phyloP scores from a whole-genome alignment of 768 basidiomycete species.

The Mycena crocata region DNA sequence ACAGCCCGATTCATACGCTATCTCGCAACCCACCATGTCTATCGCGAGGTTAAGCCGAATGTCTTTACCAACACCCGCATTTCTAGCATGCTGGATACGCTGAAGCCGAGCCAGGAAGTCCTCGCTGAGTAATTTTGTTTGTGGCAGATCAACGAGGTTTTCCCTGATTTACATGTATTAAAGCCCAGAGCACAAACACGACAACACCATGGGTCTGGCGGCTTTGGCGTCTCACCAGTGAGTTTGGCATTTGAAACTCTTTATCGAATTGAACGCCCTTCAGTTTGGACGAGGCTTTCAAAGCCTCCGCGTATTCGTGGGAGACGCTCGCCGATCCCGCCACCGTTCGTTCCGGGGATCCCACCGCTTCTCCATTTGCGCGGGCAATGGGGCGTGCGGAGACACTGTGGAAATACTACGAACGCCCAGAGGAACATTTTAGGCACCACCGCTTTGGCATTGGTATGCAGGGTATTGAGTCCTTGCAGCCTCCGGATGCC shows the following conservation, averaged over 20 bases:
- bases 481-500: slow-evolving; percentile 38
- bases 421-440: slow-evolving; percentile 35
- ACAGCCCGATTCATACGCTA: slow-evolving; percentile 51
- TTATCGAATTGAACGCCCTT: not conserved
- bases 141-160: not conserved
- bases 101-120: slow-evolving; percentile 42
- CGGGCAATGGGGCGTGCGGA: slow-evolving; percentile 37
- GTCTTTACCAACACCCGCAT: slow-evolving; percentile 54
- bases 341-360: slow-evolving; percentile 40
- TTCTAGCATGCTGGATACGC: slow-evolving; percentile 49
- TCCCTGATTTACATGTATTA: not conserved
- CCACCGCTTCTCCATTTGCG: slow-evolving; percentile 38
- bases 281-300: slow-evolving; percentile 46
- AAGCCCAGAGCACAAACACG: slow-evolving; percentile 33
- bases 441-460: slow-evolving; percentile 42
- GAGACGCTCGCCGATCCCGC: slow-evolving; percentile 46
- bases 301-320: slow-evolving; percentile 44
- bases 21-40: slow-evolving; percentile 53
- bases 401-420: slow-evolving; percentile 42
- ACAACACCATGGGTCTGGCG: slow-evolving; percentile 38
- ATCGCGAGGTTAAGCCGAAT: slow-evolving; percentile 49
- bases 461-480: slow-evolving; percentile 45
- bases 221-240: slow-evolving; percentile 42
- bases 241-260: not conserved
- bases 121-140: slow-evolving; percentile 40